Evolutionary conservation across 345 rosid genomes (phyloP), one percentile per base, ranked within the genome.

Genomic region (Carallia brachiata): DNA sequence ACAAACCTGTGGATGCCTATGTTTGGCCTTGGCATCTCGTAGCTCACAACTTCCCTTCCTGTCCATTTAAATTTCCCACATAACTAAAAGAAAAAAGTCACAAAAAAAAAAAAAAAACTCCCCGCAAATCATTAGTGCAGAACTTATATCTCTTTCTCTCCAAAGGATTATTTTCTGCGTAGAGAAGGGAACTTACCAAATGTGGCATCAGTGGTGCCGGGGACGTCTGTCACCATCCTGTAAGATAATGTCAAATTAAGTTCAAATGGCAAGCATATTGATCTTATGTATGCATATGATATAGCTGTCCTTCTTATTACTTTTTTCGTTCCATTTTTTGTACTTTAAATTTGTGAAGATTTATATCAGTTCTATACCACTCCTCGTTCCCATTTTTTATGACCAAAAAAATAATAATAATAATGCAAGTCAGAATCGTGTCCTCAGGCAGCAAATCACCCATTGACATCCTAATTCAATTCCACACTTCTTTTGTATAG

Each of bases 191-290:
- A 61, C 84, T 80, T 89, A 90, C 98, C 98, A 70, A 94, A 94
- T 59, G 97, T 77, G 31, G 78, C 95, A 76, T 94, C 97, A 37
- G 98, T 94, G 58, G 97, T 91, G 67, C 98, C 98, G 4, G 98
- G 98, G 68, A 94, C 91, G 81, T 94, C 97, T 6, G 97, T 91
- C 71, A 94, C 97, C 19, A 91, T 76, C 97, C 98, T 91, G 86
- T 19, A 68, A 70, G 9, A 67, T 68, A 55, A 19, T 30, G 36
- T 75, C 74, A 84, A 75, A 64, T 44, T 70, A 62, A 62, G 40
- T 2, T 37, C 9, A 34, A 50, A 28, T 7, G 60, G 31, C 23
- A 6, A 55, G 31, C 31, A 44, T 55, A 55, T 28, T 8, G 31
- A 5, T 54, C 17, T 6, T 18, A 55, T 19, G 23, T 7, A 8